phyloP scores from a whole-genome alignment of 164 flowering plant species.

The Nelumbo lutea region DNA sequence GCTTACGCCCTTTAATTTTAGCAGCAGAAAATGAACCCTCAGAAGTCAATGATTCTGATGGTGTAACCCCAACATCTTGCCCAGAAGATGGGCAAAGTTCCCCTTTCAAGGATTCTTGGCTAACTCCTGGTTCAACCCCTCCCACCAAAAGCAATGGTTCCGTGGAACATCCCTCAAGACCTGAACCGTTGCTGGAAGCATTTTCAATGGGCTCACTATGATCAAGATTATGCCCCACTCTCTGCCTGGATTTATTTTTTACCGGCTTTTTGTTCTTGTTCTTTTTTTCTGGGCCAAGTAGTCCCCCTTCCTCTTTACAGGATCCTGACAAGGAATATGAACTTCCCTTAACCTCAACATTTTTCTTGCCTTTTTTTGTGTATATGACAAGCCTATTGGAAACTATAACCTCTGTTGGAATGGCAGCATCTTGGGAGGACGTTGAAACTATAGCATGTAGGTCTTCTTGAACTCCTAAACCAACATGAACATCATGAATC shows the following conservation, averaged over 20 bases:
- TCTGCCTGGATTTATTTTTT: slow-evolving; percentile 20
- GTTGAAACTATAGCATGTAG: slow-evolving; percentile 24
- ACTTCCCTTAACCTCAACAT: slow-evolving; percentile 17
- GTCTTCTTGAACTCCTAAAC: slow-evolving; percentile 25
- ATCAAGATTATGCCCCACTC: slow-evolving; percentile 12
- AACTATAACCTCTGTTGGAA: slow-evolving; percentile 20
- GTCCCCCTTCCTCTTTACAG: slow-evolving; percentile 15
- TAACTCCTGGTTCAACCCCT: slow-evolving; percentile 15
- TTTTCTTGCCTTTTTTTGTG: slow-evolving; percentile 35
- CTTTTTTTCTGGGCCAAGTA: slow-evolving; percentile 13
- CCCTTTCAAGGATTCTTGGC: slow-evolving; percentile 14
- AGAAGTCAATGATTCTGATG: slow-evolving; percentile 18
- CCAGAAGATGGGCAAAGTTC: slow-evolving; percentile 13
- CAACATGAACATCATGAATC: slow-evolving; percentile 32
- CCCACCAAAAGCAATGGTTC: slow-evolving; percentile 14
- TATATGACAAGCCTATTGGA: slow-evolving; percentile 13
- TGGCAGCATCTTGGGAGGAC: slow-evolving; percentile 21
- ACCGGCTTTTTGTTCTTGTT: slow-evolving; percentile 17
- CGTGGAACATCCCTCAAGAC: slow-evolving; percentile 9
- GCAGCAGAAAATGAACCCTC: slow-evolving; percentile 16
- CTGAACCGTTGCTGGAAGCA: slow-evolving; percentile 20
- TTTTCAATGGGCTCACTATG: slow-evolving; percentile 17
- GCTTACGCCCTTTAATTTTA: slow-evolving; percentile 23
- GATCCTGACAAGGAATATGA: slow-evolving; percentile 2
- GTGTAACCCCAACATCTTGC: slow-evolving; percentile 13